A percentile compares a stretch with the other conserved stretches of the same genome.
phyloP scores from a whole-genome alignment of 805 yeast species.

The Pichia pseudocactophila region DNA sequence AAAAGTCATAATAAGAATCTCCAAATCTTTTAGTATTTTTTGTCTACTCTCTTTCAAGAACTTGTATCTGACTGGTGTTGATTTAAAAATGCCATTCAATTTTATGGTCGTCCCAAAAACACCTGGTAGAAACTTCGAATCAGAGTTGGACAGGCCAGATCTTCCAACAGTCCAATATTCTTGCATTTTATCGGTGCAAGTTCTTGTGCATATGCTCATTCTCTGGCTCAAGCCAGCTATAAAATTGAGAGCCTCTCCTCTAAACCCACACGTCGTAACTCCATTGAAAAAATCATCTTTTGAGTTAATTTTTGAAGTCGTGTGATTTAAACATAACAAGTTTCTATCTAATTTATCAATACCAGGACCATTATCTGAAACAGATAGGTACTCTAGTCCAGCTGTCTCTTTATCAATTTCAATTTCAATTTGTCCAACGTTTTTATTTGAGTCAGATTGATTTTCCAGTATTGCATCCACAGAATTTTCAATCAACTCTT shows the following conservation, averaged over 20 bases:
- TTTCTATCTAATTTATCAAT: constrained; percentile 24
- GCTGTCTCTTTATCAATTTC: constrained; percentile 32
- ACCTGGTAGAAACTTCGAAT: constrained; percentile 19
- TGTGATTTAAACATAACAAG: constrained; percentile 29
- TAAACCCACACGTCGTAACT: constrained; percentile 34
- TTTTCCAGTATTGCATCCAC: constrained; percentile 26
- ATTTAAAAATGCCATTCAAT: constrained; percentile 25
- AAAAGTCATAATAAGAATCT: constrained; percentile 24
- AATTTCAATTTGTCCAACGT: constrained; percentile 23
- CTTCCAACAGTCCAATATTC: constrained; percentile 30
- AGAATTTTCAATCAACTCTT: constrained; percentile 35
- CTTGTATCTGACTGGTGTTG: constrained; percentile 28
- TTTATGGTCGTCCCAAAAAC: constrained; percentile 31
- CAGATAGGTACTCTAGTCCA: constrained; percentile 25
- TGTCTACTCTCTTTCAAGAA: constrained; percentile 22
- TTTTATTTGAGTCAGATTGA: background rate
- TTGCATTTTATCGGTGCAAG: constrained; percentile 24
- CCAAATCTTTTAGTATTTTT: constrained; percentile 20
- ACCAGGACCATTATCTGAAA: constrained; percentile 36
- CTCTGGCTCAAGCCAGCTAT: constrained; percentile 27
- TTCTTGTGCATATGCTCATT: constrained; percentile 26
- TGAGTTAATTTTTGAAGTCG: constrained; percentile 34
- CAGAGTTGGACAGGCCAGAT: constrained; percentile 20
- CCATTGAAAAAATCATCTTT: constrained; percentile 25
- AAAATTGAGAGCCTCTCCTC: constrained; percentile 41